phyloP scores from a whole-genome alignment of 2,329 filamentous ascomycete species.

The Monilinia fructicola region DNA sequence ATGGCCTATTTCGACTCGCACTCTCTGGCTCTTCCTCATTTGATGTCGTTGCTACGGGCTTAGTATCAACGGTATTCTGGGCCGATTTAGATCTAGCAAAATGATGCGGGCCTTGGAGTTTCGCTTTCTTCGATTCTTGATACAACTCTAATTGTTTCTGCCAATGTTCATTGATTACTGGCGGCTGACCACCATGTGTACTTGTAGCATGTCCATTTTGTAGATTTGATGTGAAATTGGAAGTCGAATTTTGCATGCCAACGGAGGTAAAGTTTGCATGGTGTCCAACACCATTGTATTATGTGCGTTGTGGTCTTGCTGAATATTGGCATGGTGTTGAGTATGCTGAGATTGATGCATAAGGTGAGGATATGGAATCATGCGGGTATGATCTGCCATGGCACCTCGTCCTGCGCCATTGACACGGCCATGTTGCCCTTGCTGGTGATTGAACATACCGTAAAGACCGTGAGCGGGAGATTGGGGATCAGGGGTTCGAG shows the following conservation, averaged over 20 bases:
- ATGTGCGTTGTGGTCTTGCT: constrained; percentile 57
- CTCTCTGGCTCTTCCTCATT: constrained; percentile 52
- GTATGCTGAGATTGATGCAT: constrained; percentile 55
- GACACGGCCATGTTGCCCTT: constrained; percentile 72
- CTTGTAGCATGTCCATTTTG: constrained; percentile 57
- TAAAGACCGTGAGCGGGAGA: constrained; percentile 40
- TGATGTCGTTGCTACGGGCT: constrained; percentile 50
- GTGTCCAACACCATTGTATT: constrained; percentile 55
- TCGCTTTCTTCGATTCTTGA: constrained; percentile 72
- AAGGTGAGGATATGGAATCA: constrained; percentile 67
- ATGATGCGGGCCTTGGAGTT: constrained; percentile 62
- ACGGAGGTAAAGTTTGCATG: constrained; percentile 63
- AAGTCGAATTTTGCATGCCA: constrained; percentile 63
- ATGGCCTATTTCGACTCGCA: constrained; percentile 53
- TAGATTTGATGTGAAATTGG: constrained; percentile 53
- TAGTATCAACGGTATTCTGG: constrained; percentile 56
- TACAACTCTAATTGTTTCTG: constrained; percentile 80
- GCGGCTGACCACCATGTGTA: constrained; percentile 51
- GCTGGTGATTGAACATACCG: constrained; percentile 71
- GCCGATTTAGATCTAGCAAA: constrained; percentile 71
- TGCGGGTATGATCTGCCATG: constrained; percentile 53
- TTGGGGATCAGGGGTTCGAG: constrained; percentile 53
- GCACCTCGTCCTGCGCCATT: constrained; percentile 65
- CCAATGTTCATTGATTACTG: constrained; percentile 71
- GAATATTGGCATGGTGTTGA: constrained; percentile 61